These are phyloP conservation scores for Pseudoneurospora amorphoporcata DNA, from an alignment of 495 filamentous ascomycete species.

Conservation along the genomic window DNA sequence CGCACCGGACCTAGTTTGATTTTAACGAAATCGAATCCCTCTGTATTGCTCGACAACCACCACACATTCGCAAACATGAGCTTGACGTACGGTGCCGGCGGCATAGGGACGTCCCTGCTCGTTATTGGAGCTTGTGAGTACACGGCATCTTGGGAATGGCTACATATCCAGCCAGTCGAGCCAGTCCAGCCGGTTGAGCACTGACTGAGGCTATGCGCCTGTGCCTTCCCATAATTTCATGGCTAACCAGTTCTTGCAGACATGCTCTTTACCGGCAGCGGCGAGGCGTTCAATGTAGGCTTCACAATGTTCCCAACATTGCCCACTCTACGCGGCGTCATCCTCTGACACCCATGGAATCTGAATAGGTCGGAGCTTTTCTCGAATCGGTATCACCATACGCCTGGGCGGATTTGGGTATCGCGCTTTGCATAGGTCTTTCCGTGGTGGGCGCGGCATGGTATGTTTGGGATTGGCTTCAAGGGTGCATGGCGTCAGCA, in stretches of 20 bases:
- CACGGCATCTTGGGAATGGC: neutral
- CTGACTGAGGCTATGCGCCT: neutral
- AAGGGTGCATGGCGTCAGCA: neutral
- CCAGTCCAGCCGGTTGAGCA: neutral
- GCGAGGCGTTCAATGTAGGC: conserved; percentile 91
- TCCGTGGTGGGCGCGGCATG: conserved; percentile 97
- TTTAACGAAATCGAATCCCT: neutral
- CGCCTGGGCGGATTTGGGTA: conserved; percentile 84
- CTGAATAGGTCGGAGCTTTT: conserved; percentile 91
- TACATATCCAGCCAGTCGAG: neutral
- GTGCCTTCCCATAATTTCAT: conserved; percentile 6
- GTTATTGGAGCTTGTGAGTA: conserved; percentile 79
- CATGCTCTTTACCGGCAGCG: conserved; percentile 94
- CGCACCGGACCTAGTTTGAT: neutral
- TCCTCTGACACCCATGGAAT: conserved; percentile 40
- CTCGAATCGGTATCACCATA: conserved; percentile 90
- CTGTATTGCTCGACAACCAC: neutral
- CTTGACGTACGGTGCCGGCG: conserved; percentile 56
- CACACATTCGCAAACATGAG: conserved; percentile 34
- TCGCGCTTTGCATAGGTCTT: conserved; percentile 87
- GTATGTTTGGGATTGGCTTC: conserved; percentile 39
- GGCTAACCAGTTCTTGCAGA: conserved; percentile 48
- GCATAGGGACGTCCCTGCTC: conserved; percentile 58
- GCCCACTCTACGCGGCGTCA: conserved; percentile 1
- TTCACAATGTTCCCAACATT: neutral